A percentile compares a stretch with the other conserved stretches of the same genome.
Evolutionary conservation across 495 filamentous ascomycete species (phyloP).

Genomic region (Penicillium bialowiezense): DNA sequence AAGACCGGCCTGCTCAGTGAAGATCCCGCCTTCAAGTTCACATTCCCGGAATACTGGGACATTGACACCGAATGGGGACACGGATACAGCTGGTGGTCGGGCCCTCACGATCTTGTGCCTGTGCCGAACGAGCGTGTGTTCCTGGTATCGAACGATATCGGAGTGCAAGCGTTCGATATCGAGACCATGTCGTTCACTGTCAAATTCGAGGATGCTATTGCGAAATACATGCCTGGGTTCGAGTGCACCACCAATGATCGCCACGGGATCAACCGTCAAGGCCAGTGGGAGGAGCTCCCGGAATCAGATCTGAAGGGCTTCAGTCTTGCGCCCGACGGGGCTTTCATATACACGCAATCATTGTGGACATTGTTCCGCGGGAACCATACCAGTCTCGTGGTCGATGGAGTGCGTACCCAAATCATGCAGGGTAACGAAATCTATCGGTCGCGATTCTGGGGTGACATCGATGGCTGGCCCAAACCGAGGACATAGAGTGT

Average conservation of each 20-base stretch:
- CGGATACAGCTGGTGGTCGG: conserved; percentile 27
- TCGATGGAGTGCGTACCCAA: conserved; percentile 14
- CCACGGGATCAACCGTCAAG: conserved; percentile 19
- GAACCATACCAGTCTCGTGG: conserved; percentile 26
- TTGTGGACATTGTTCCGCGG: conserved; percentile 22
- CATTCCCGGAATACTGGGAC: conserved; percentile 11
- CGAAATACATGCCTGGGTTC: conserved; percentile 26
- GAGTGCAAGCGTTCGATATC: conserved; percentile 26
- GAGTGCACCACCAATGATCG: conserved; percentile 27
- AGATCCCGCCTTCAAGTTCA: conserved; percentile 16
- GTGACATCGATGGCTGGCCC: conserved; percentile 30
- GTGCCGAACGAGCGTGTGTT: conserved; percentile 27
- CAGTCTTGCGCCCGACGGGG: conserved; percentile 26
- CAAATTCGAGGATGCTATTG: conserved; percentile 13
- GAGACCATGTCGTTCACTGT: conserved; percentile 12
- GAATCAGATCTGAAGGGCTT: conserved; percentile 28
- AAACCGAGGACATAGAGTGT: conserved; percentile 13
- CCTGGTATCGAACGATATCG: conserved; percentile 24
- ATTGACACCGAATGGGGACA: conserved; percentile 26
- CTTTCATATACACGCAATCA: conserved; percentile 27
- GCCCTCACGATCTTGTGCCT: conserved; percentile 29
- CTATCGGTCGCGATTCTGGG: conserved; percentile 29
- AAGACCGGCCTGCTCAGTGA: conserved; percentile 15
- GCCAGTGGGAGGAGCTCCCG: conserved; percentile 22
- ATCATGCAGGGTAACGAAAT: conserved; percentile 28